Base-by-base conservation (phyloP, 2,329 filamentous ascomycete genomes). In the Colletotrichum sp. region DNA sequence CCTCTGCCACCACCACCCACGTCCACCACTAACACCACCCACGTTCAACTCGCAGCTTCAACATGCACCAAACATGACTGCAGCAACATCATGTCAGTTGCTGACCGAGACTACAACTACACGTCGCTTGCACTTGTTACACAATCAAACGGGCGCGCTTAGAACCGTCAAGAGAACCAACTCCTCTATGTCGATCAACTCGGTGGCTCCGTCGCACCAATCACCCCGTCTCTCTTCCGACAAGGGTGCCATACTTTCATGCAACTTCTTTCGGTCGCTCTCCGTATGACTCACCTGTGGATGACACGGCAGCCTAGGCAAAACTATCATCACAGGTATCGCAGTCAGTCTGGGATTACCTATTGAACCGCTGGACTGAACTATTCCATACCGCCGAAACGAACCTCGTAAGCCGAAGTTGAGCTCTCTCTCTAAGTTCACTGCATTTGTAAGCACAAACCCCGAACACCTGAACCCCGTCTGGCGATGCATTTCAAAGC, bases 271-370 rank as follows among this genome's bases (percentile, higher is more conserved):
- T 48, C 55, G 32, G 56, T 15, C 56, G 15, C 67, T 64, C 36
- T n/a, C 70, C 73, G 55, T 61, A 62, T 75, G 73, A 75, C 70
- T 75, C 70, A 75, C 30, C 32, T 48, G 32, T 67, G 43, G 48
- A 70, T 64, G 66, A n/a, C 48, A 66, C 36, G 66, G 36, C 48
- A 71, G 43, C 22, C 43, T 39, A 36, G 32, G 27, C 61, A 52
- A 60, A 39, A 62, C 62, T 61, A 67, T 62, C 69, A 25, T 61
- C 68, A 43, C 30, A 36, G 10, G 3, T 64, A 27, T 28, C 62
- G 3, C 43, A 18, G 16, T 8, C 30, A 27, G 48, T 16, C 48
- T 18, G 48, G 34, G 18, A 70, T 69, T 15, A 25, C 43, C 43
- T 52, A 32, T 62, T 16, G 22, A 55, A n/a, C 69, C 13, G 30